Conservation (phyloP, 2,329 filamentous ascomycete genomes). For the Verticillium isaacii region DNA sequence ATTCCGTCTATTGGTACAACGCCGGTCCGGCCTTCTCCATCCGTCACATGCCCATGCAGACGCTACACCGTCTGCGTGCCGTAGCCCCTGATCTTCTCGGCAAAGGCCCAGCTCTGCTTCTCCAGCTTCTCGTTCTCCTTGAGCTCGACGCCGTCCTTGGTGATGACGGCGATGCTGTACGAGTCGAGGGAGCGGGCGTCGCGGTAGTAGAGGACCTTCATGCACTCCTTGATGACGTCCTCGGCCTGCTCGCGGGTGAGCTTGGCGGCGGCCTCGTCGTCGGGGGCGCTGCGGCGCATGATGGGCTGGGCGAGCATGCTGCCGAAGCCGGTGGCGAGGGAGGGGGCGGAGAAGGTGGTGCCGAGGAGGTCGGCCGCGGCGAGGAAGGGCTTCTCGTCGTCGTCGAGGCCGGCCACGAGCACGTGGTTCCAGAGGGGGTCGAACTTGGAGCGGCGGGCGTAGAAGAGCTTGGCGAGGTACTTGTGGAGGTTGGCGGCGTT, state of each 20-base stretch:
- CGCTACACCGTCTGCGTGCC: conserved; percentile 70
- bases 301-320: conserved; percentile 90
- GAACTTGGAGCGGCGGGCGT: conserved; percentile 91
- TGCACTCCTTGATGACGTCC: conserved; percentile 79
- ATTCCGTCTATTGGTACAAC: conserved; percentile 4
- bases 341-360: conserved; percentile 83
- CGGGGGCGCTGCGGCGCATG: conserved; percentile 75
- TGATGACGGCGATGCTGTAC: conserved; percentile 88
- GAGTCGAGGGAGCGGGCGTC: conserved; percentile 88
- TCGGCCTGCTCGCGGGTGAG: conserved; percentile 77
- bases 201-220: conserved; percentile 98
- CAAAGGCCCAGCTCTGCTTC: conserved; percentile 97
- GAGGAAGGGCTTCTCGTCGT: conserved; percentile 77
- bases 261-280: conserved; percentile 70
- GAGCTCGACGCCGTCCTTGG: conserved; percentile 81
- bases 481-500: conserved; percentile 94
- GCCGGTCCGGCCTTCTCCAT: background rate
- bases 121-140: conserved; percentile 84
- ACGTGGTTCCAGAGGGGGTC: conserved; percentile 97
- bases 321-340: conserved; percentile 89
- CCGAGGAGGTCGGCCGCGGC: conserved; percentile 88
- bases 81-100: conserved; percentile 90
- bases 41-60: background rate
- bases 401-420: conserved; percentile 84
- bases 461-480: conserved; percentile 93